These are phyloP conservation scores for Heterobasidion parviporum DNA, from an alignment of 1,284 basidiomycete species.

Conservation along the genomic window DNA sequence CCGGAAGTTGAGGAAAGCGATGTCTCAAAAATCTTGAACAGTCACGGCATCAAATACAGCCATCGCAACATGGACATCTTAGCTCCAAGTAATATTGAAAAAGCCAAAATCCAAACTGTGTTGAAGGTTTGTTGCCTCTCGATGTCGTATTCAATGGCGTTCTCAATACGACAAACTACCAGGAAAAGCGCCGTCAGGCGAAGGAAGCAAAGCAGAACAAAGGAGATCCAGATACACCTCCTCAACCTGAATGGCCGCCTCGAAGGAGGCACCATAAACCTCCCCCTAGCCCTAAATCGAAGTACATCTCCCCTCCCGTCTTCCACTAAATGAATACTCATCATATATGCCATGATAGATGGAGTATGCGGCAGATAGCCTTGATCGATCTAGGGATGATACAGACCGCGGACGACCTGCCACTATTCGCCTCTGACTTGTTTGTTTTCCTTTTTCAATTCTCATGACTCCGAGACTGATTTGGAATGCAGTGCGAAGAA, in stretches of 20 bases:
- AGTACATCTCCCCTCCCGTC: constrained; percentile 25
- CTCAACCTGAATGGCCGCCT: constrained; percentile 55
- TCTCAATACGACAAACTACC: constrained; percentile 1
- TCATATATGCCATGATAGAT: constrained; percentile 22
- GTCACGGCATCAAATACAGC: constrained; percentile 56
- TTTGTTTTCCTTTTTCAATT: constrained; percentile 23
- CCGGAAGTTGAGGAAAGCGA: constrained; percentile 29
- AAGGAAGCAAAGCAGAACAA: constrained; percentile 19
- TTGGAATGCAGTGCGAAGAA: constrained; percentile 28
- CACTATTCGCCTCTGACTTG: constrained; percentile 56
- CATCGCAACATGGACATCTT: constrained; percentile 69
- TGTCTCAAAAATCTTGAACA: constrained; percentile 49
- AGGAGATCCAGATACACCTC: constrained; percentile 16
- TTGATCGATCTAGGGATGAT: constrained; percentile 54
- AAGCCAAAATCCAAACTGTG: constrained; percentile 45
- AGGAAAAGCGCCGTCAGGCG: constrained; percentile 19
- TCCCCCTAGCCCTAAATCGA: constrained; percentile 36
- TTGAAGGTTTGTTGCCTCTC: constrained; percentile 32
- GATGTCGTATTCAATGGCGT: neutral
- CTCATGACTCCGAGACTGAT: constrained; percentile 2
- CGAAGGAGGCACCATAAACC: constrained; percentile 47
- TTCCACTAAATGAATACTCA: constrained; percentile 5
- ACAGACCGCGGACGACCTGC: constrained; percentile 36
- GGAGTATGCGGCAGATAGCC: constrained; percentile 44
- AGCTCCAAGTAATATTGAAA: constrained; percentile 58